These are phyloP conservation scores for Dendrobium nobile DNA, from an alignment of 106 monocot species.

Conservation along the genomic window DNA sequence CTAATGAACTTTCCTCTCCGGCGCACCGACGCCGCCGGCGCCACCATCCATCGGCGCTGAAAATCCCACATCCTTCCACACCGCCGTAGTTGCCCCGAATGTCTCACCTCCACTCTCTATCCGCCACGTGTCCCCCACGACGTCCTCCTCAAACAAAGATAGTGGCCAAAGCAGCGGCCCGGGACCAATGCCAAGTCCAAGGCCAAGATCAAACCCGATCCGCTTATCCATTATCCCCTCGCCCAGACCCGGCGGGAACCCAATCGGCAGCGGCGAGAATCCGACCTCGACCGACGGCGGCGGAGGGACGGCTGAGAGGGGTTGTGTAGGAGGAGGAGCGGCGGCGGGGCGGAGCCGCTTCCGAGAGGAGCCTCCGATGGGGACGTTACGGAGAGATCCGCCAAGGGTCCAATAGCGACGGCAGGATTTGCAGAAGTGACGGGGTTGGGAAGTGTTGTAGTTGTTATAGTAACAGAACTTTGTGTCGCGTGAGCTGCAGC, in stretches of 20 bases:
- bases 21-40: neutral
- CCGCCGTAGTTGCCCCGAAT: neutral
- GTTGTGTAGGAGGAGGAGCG: neutral
- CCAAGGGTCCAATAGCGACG: conserved; percentile 7
- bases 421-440: conserved; percentile 10
- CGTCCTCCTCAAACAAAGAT: neutral
- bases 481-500: conserved; percentile 21
- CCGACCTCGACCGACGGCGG: neutral
- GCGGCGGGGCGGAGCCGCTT: conserved; percentile 2
- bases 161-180: neutral
- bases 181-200: neutral
- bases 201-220: neutral
- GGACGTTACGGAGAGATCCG: conserved; percentile 10
- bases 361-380: conserved; percentile 7
- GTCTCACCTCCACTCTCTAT: neutral
- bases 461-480: conserved; percentile 66
- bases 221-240: neutral
- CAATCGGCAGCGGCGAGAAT: neutral
- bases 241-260: neutral
- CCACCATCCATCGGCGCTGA: neutral
- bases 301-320: neutral
- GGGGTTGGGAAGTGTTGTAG: conserved; percentile 26
- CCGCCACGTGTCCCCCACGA: conserved; percentile 1
- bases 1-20: conserved; percentile 3
- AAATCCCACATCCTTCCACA: neutral